Evolutionary conservation across 179 eudicot species (phyloP), one percentile per base, ranked within the genome.

Genomic region (Silene coronaria): DNA sequence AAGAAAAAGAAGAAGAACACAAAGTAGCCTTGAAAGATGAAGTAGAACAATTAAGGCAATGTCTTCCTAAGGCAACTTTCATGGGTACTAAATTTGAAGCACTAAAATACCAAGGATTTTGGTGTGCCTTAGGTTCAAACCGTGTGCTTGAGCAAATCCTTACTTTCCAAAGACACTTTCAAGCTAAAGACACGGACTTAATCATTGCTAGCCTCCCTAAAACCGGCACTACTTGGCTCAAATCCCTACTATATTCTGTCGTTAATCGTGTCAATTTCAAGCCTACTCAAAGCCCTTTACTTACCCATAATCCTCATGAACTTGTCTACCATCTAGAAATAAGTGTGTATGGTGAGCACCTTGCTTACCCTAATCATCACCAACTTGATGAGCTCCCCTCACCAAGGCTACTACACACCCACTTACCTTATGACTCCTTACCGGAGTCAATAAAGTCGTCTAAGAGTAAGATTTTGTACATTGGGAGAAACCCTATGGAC

Each of bases 151-250:
- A 24, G 5, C 19, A 51, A 24, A 51, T 51, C 38, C 38, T 70
- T 22, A 46, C 21, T 11, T 70, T 70, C 38, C 73, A 70, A 27
- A 70, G 61, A 27, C 22, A 70, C 23, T 70, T 70, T 8, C 11
- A 11, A n/a, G 73, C 73, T 70, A 13, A 58, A 70, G 73, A 48
- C 61, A 70, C 61, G 2, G 73, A 70, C 28, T 13, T 70, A 2
- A 46, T 70, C n/a, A 27, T 70, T 0, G 23, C 61, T 16, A 27
- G 73, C 19, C 12, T 70, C 9, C 61, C 73, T 4, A 70, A 70
- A 48, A 48, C 73, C 12, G 73, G 73, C 73, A 46, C 73, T 2
- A 70, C 73, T 23, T 70, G 73, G 73, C 59, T 70, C 28, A 70
- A 70, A 75, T 75, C 77, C 27, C 17, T 61, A 26, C 27, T 64